Evolutionary conservation across 2,329 filamentous ascomycete genomes (phyloP).

Genomic region (Alternaria ethzedia): DNA sequence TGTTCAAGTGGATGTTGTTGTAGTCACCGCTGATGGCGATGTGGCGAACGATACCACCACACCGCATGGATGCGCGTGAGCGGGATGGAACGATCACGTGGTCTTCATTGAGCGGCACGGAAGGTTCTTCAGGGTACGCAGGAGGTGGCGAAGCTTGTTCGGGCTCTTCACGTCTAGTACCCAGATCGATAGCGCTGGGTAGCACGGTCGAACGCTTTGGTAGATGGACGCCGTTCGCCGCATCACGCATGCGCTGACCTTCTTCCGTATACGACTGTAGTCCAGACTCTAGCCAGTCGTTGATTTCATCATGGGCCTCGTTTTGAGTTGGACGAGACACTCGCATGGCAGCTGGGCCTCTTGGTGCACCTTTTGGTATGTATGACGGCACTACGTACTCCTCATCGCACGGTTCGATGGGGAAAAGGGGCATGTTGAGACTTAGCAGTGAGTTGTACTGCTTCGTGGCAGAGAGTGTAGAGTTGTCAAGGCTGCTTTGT

Average conservation of each 20-base stretch:
- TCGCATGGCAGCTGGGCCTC: not conserved
- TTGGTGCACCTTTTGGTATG: not conserved
- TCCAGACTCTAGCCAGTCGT: not conserved
- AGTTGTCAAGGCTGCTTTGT: not conserved
- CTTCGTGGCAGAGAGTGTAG: not conserved
- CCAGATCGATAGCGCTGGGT: no score
- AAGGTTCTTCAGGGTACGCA: rapidly evolving
- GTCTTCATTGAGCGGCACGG: no score
- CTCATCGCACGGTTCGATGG: no score
- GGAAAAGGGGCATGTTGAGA: no score
- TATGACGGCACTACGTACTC: not conserved
- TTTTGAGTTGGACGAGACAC: not conserved
- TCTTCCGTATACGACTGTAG: not conserved
- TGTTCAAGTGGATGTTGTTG: not conserved
- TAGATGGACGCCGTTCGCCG: not conserved
- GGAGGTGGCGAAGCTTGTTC: not conserved
- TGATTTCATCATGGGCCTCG: not conserved
- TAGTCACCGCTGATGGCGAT: not conserved
- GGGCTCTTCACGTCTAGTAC: no score
- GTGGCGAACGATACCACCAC: not conserved
- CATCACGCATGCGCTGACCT: not conserved
- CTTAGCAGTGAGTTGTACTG: not conserved
- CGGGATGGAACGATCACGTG: not conserved
- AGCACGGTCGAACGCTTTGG: not conserved
- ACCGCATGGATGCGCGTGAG: not conserved